phyloP scores from a whole-genome alignment of 208 protist genomes.

The Leishmania major region DNA sequence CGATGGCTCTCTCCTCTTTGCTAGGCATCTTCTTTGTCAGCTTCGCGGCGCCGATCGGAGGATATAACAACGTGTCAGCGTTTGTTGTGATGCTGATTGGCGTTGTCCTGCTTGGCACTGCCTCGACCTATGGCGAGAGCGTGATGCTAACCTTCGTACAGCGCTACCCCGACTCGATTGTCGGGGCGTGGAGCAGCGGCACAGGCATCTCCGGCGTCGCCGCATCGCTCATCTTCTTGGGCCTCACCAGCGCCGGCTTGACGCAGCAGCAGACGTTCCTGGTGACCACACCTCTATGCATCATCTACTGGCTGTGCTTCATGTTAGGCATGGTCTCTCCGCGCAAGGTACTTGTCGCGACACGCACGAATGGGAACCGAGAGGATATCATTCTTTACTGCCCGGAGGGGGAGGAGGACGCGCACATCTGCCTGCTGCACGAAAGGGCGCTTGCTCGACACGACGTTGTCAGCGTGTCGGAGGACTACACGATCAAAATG shows the following conservation, averaged over 20 bases:
- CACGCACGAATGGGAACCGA: conserved; percentile 11
- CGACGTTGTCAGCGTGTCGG: conserved; percentile 18
- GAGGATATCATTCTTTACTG: conserved; percentile 35
- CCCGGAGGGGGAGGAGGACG: conserved; percentile 32
- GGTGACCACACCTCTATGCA: conserved; percentile 58
- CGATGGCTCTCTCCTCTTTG: conserved; percentile 46
- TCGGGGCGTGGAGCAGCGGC: conserved; percentile 87
- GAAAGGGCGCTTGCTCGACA: conserved; percentile 12
- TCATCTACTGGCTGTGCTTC: conserved; percentile 77
- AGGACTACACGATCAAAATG: conserved; percentile 44
- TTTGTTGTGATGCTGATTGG: conserved; percentile 79
- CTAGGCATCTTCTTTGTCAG: conserved; percentile 83
- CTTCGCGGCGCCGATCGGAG: conserved; percentile 55
- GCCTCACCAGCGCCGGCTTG: conserved; percentile 52
- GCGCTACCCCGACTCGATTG: conserved; percentile 71
- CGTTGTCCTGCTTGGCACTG: conserved; percentile 63
- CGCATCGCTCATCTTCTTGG: conserved; percentile 77
- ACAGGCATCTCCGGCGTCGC: conserved; percentile 90
- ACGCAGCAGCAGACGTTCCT: conserved; percentile 65
- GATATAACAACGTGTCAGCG: conserved; percentile 41
- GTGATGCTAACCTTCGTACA: conserved; percentile 82
- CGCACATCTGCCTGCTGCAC: conserved; percentile 32
- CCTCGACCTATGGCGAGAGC: conserved; percentile 79
- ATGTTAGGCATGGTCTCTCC: conserved; percentile 66
- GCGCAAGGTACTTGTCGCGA: conserved; percentile 42